Evolutionary conservation across 441 rosid species (phyloP), one percentile per base, ranked within the genome.

Genomic region (Corymbia calophylla): DNA sequence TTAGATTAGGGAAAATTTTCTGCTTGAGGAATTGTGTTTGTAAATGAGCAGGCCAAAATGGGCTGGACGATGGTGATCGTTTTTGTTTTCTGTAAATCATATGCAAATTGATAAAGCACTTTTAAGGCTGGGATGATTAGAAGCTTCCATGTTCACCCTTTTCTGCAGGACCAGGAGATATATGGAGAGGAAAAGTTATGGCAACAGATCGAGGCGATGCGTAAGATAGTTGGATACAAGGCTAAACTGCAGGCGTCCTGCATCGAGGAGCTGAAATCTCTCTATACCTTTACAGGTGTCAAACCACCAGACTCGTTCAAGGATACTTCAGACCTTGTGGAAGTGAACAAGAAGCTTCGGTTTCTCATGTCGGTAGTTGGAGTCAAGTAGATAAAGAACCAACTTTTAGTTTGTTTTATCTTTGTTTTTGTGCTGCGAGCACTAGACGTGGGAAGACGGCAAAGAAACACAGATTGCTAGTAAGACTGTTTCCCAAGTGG

Each of bases 281-380:
- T 98, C 11, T 98, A 95, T 86, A 70, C 94, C 44, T 96, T 96
- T 90, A 94, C 97, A 1, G 99, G 98, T 53, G 93, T 97, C 2
- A 94, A 95, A 90, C 98, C 95, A 8, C 96, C 97, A 11, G 90
- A 93, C 87, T 90, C 94, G 5, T 89, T 93, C 88, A 90, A 92
- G 84, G 91, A 95, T 64, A 88, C 92, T 29, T 89, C 90, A 29
- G 94, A 94, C 86, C 90, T 93, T 64, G 94, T 35, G 11, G 95
- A 96, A 88, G 90, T 93, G 47, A 91, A 88, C 89, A 91, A 92
- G 62, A 95, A 94, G 92, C 96, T 96, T 53, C 93, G 89, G 88
- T 95, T 94, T 90, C 98, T 98, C 89, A 94, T 94, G 96, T 93
- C 97, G 23, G 89, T 95, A n/a, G 90, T 98, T 53, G 99, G 99